Percentiles rank a stretch among this genome's conserved stretches.
These are phyloP conservation scores for Alternaria longipes DNA, from an alignment of 2,329 filamentous ascomycete species.

Conservation along the genomic window DNA sequence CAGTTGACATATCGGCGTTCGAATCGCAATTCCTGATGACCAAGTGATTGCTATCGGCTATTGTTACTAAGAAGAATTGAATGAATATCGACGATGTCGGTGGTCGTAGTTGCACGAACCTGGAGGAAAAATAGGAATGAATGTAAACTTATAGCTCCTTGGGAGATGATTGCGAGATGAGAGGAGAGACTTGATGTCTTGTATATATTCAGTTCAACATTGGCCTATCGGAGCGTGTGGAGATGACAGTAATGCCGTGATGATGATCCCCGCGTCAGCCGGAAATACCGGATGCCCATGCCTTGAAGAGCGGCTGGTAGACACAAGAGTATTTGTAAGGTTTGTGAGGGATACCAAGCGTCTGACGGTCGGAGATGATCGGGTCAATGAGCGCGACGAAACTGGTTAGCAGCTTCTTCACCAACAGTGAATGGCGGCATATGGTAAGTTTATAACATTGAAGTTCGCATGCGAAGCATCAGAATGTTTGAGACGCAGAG, in stretches of 20 bases:
- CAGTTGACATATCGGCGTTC: not conserved
- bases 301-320: not conserved
- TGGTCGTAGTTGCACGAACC: not conserved
- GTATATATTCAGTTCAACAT: not conserved
- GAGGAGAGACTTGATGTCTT: not conserved
- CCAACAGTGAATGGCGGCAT: not conserved
- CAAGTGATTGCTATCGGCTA: not conserved
- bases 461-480: not conserved
- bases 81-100: not conserved
- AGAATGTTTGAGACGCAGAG: not conserved
- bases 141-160: too few species aligned
- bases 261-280: not conserved
- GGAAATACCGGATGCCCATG: not conserved
- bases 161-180: too few species aligned
- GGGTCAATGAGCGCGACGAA: not conserved
- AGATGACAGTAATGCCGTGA: not conserved
- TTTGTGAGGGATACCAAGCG: not conserved
- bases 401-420: not conserved
- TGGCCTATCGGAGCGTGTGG: not conserved
- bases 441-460: not conserved
- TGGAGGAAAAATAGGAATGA: too few species aligned
- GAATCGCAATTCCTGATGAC: not conserved
- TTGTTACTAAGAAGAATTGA: not conserved
- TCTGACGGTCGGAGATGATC: not conserved
- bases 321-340: not conserved